These are phyloP conservation scores for Leccinum boreale DNA, from an alignment of 768 basidiomycete species.

Conservation along the genomic window DNA sequence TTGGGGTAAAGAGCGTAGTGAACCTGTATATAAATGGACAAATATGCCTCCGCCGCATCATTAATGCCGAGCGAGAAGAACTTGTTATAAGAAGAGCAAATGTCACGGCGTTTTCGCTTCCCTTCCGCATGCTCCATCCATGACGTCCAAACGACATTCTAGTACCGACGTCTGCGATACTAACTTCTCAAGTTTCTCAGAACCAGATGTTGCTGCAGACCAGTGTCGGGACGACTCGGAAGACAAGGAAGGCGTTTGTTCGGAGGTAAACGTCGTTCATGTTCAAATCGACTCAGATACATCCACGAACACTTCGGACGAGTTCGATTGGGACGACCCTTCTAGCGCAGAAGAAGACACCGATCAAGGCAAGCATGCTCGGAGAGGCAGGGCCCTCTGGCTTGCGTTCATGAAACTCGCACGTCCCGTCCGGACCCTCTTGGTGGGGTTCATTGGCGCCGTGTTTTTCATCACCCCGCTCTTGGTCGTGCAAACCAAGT, in stretches of 20 bases:
- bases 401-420: slow-evolving; percentile 65
- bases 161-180: slow-evolving; percentile 1
- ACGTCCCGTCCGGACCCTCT: slow-evolving; percentile 51
- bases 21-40: slow-evolving; percentile 6
- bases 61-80: background rate
- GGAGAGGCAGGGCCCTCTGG: slow-evolving; percentile 61
- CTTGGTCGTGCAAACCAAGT: slow-evolving; percentile 64
- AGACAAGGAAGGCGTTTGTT: slow-evolving; percentile 7
- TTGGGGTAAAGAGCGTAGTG: background rate
- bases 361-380: slow-evolving; percentile 42
- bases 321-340: slow-evolving; percentile 71
- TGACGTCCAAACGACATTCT: slow-evolving; percentile 14
- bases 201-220: slow-evolving; percentile 6
- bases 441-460: slow-evolving; percentile 57
- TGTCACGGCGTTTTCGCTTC: background rate
- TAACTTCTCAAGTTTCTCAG: slow-evolving; percentile 3
- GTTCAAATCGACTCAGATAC: slow-evolving; percentile 30
- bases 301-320: slow-evolving; percentile 61
- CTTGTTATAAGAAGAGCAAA: slow-evolving; percentile 8
- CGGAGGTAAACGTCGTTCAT: background rate
- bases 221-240: slow-evolving; percentile 3
- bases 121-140: slow-evolving; percentile 7
- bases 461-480: slow-evolving; percentile 68
- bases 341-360: slow-evolving; percentile 29
- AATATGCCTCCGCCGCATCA: background rate